A percentile compares a stretch with the other conserved stretches of the same genome.
These are phyloP conservation scores for Flaveria bidentis DNA, from an alignment of 129 eudicot genomes.

Conservation along the genomic window DNA sequence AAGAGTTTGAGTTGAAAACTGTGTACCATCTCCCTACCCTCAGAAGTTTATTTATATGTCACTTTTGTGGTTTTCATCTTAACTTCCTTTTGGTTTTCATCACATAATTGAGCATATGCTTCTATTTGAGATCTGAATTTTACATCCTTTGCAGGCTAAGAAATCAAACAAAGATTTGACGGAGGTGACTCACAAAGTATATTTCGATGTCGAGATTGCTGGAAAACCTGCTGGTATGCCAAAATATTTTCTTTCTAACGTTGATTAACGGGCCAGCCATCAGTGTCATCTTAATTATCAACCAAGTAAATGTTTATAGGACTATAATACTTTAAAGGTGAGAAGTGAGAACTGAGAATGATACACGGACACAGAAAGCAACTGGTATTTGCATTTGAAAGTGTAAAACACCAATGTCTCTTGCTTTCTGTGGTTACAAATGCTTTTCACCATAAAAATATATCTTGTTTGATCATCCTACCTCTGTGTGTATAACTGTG, in stretches of 20 bases:
- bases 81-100: neutral
- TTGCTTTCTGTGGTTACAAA: too few relatives aligned
- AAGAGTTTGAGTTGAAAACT: neutral
- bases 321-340: too few relatives aligned
- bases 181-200: slow-evolving; percentile 76
- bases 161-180: slow-evolving; percentile 66
- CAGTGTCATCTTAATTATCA: too few relatives aligned
- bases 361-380: too few relatives aligned
- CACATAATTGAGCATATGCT: neutral
- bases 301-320: too few relatives aligned
- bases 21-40: neutral
- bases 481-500: neutral
- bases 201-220: slow-evolving; percentile 79
- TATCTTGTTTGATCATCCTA: too few relatives aligned
- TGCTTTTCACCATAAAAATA: too few relatives aligned
- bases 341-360: too few relatives aligned
- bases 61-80: neutral
- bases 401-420: too few relatives aligned
- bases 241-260: neutral
- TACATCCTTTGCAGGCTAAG: slow-evolving; percentile 62
- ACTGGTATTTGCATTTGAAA: too few relatives aligned
- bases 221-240: slow-evolving; percentile 89
- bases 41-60: neutral
- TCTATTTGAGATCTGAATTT: neutral
- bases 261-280: too few relatives aligned